Conservation (phyloP, 164 flowering plant genomes). For the Vitis labrusca region DNA sequence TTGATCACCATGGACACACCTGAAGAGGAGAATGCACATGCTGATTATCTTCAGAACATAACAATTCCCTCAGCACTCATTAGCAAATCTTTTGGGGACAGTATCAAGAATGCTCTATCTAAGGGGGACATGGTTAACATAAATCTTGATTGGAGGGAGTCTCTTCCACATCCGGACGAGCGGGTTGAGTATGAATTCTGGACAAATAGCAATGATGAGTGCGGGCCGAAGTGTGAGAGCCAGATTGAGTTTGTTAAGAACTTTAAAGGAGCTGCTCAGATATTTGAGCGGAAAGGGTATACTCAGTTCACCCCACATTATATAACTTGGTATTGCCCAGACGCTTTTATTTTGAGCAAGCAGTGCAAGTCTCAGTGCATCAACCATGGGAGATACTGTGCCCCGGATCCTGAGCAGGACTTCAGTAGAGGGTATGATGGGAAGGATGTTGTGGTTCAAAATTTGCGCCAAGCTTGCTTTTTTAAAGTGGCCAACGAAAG, state of each 20-base stretch:
- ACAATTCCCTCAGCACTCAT: constrained; percentile 89
- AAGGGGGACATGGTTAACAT: constrained; percentile 69
- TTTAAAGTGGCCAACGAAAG: constrained; percentile 81
- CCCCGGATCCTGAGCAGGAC: constrained; percentile 97
- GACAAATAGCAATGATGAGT: constrained; percentile 93
- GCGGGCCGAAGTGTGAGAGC: constrained; percentile 89
- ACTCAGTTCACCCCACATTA: constrained; percentile 94
- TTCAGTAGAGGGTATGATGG: constrained; percentile 89
- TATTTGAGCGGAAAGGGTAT: constrained; percentile 80
- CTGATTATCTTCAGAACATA: constrained; percentile 74
- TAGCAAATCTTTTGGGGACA: constrained; percentile 74
- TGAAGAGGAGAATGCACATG: constrained; percentile 60
- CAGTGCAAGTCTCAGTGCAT: constrained; percentile 98
- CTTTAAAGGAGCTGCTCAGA: constrained; percentile 92
- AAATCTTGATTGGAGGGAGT: constrained; percentile 86
- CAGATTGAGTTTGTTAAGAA: constrained; percentile 82
- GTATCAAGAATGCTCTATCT: constrained; percentile 63
- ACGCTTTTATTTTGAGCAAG: constrained; percentile 74
- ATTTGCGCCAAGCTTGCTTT: constrained; percentile 84
- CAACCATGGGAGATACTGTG: constrained; percentile 95
- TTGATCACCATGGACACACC: constrained; percentile 95
- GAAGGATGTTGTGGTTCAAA: constrained; percentile 88
- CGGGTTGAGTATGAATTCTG: constrained; percentile 96
- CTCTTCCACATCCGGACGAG: constrained; percentile 95
- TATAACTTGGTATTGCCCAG: constrained; percentile 98